Base-by-base conservation (phyloP, 2,329 filamentous ascomycete genomes). In the Monosporascus sp. region DNA sequence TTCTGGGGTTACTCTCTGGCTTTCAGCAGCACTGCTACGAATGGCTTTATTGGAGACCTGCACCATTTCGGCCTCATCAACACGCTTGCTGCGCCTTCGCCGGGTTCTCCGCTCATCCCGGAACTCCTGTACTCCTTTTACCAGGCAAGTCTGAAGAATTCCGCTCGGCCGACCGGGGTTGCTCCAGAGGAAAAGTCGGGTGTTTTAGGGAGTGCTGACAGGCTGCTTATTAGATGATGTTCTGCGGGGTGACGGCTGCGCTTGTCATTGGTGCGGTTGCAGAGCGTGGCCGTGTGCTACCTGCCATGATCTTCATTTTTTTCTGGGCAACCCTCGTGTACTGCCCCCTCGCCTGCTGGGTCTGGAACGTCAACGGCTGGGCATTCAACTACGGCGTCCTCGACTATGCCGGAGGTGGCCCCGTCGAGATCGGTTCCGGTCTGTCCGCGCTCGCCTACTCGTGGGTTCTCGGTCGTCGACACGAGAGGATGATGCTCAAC, bases 401-500 rank as follows among this genome's bases (percentile, higher is more conserved):
- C 67, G 94, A 99, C 73, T 99, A 97, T 68, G 94, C 94, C 49
- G 94, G 94, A 60, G 94, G 94, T 65, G 92, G 93, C 51, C 94
- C 94, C 62, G 94, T 99, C 81, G 94, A 99, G 75, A 97, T 99
- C 65, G 90, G 84, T 56, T 97, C 94, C 54, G 94, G 94, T 69
- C 79, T 96, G 74, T 94, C 91, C 44, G 94, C 93, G 31, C 80
- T 97, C 47, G 94, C 94, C 61, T 99, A 97, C 77, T 96, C 92
- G 2, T 88, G 90, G 90, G 86, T 97, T 38, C 88, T 99, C 56
- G 94, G 94, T 62, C 90, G 91, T 67, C 91, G 94, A 62, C 94
- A 97, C 77, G 93, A 97, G 78, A 94, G 91, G 78, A 97, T 97
- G 91, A 97, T 97, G 90, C 84, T 97, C 75, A 97, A 97, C 82